Percentiles rank a stretch among this genome's conserved stretches.
phyloP scores from a whole-genome alignment of 192 early-diverging fungal genomes.

The Coemansia sp. region DNA sequence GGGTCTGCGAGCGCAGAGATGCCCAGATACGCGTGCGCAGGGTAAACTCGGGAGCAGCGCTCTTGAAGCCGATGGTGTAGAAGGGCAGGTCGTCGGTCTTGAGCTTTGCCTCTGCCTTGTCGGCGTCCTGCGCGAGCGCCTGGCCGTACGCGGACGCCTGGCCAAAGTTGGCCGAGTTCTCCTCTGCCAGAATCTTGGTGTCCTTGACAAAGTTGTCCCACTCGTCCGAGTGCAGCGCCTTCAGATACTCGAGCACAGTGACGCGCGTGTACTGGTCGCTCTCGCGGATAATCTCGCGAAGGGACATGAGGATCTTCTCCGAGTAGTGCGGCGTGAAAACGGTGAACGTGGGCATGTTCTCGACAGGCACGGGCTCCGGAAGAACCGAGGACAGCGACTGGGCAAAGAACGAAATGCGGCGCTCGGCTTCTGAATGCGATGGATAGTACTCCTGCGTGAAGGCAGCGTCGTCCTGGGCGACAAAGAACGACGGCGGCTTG shows the following conservation, averaged over 20 bases:
- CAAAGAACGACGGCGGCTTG: slow-evolving; percentile 74
- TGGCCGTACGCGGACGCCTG: slow-evolving; percentile 53
- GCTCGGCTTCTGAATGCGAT: slow-evolving; percentile 73
- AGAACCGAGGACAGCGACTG: slow-evolving; percentile 79
- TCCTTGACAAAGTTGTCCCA: slow-evolving; percentile 93
- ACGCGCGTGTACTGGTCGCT: slow-evolving; percentile 77
- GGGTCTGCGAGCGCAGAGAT: slow-evolving; percentile 77
- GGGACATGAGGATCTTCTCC: slow-evolving; percentile 78
- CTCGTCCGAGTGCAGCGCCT: slow-evolving; percentile 73
- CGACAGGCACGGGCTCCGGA: slow-evolving; percentile 73
- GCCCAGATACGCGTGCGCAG: slow-evolving; percentile 88
- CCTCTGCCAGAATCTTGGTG: slow-evolving; percentile 73
- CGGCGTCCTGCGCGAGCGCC: slow-evolving; percentile 50
- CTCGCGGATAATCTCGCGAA: slow-evolving; percentile 81
- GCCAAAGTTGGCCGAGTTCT: slow-evolving; percentile 57
- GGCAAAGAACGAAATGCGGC: slow-evolving; percentile 82
- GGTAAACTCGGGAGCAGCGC: slow-evolving; percentile 73
- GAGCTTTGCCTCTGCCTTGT: slow-evolving; percentile 60
- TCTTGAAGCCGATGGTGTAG: slow-evolving; percentile 79
- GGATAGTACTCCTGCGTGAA: slow-evolving; percentile 72
- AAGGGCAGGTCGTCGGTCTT: slow-evolving; percentile 79
- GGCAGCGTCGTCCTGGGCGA: slow-evolving; percentile 69
- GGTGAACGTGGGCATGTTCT: slow-evolving; percentile 82
- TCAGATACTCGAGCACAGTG: slow-evolving; percentile 77
- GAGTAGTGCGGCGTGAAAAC: slow-evolving; percentile 83